Conservation (phyloP, 805 yeast species). For the Candida sithepensis region DNA sequence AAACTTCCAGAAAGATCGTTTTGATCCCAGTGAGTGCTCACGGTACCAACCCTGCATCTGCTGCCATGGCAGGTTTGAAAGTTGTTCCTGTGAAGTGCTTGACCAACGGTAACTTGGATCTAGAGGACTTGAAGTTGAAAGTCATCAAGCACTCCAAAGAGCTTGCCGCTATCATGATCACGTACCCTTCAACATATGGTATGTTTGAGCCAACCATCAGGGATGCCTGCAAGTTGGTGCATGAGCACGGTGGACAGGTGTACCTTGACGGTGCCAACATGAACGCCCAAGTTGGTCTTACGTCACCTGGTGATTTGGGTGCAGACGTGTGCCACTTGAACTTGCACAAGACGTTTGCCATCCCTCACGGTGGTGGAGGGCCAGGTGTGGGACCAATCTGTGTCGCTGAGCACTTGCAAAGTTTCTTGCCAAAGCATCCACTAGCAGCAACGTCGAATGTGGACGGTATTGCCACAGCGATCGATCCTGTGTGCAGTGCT, state of each 20-base stretch:
- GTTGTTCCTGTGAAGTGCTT: slow-evolving; percentile 91
- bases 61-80: slow-evolving; percentile 93
- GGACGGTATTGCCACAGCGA: slow-evolving; percentile 43
- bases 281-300: slow-evolving; percentile 98
- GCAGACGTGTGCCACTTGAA: slow-evolving; percentile 98
- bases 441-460: slow-evolving; percentile 49
- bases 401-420: slow-evolving; percentile 75
- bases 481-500: slow-evolving; percentile 82
- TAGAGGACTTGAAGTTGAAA: slow-evolving; percentile 68
- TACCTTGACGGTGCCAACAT: slow-evolving; percentile 98
- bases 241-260: slow-evolving; percentile 87
- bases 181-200: slow-evolving; percentile 97
- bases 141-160: slow-evolving; percentile 64
- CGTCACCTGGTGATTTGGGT: slow-evolving; percentile 96
- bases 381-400: slow-evolving; percentile 99
- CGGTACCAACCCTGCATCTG: slow-evolving; percentile 98
- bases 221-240: slow-evolving; percentile 82
- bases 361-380: slow-evolving; percentile 99
- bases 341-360: slow-evolving; percentile 94
- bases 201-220: slow-evolving; percentile 90
- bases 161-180: slow-evolving; percentile 91
- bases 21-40: slow-evolving; percentile 97
- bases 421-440: slow-evolving; percentile 79
- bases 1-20: slow-evolving; percentile 75
- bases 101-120: slow-evolving; percentile 79